These are phyloP conservation scores for Neospora caninum DNA, from an alignment of 169 alveolate genomes.

Conservation along the genomic window DNA sequence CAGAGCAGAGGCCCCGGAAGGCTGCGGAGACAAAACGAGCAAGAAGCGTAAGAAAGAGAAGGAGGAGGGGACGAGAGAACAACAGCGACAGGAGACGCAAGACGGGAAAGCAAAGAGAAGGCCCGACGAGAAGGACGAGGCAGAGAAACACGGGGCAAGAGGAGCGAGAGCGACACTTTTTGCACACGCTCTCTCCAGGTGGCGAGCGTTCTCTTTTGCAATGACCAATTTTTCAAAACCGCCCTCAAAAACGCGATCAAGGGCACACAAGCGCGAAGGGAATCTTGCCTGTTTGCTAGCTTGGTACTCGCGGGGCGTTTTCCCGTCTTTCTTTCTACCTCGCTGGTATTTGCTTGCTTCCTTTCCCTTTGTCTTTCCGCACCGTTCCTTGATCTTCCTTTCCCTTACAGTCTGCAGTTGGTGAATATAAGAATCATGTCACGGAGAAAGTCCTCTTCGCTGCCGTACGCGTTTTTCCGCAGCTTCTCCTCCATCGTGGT, in stretches of 20 bases:
- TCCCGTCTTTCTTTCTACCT: too few relatives aligned
- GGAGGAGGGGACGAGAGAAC: too few relatives aligned
- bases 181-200: too few relatives aligned
- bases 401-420: conserved; percentile 60
- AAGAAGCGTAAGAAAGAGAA: not conserved
- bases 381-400: not conserved
- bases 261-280: too few relatives aligned
- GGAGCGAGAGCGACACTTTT: too few relatives aligned
- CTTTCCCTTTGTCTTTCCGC: not conserved
- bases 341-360: not conserved
- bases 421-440: conserved; percentile 66
- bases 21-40: not conserved
- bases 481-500: conserved; percentile 67
- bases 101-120: not conserved
- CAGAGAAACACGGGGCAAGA: not conserved
- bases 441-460: conserved; percentile 56
- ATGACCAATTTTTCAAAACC: too few relatives aligned
- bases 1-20: not conserved
- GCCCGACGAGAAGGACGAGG: not conserved
- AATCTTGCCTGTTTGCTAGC: too few relatives aligned
- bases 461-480: conserved; percentile 41
- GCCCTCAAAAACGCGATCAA: too few relatives aligned
- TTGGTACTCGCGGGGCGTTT: too few relatives aligned
- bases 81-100: not conserved
- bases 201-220: too few relatives aligned